phyloP scores from a whole-genome alignment of 2,329 filamentous ascomycete species.

The Botryotinia calthae region DNA sequence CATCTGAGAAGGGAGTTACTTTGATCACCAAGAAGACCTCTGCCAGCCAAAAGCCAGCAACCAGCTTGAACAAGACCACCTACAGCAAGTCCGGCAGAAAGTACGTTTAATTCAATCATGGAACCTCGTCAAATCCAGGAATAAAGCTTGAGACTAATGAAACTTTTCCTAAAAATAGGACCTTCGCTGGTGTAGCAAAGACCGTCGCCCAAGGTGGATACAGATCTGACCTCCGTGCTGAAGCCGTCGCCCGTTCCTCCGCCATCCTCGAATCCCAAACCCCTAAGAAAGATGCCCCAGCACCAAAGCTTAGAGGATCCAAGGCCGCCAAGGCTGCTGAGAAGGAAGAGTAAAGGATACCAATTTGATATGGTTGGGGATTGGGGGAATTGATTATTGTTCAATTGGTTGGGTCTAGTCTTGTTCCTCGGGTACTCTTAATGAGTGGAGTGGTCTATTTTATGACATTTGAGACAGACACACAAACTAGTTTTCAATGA shows the following conservation, averaged over 20 bases:
- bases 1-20: conserved; percentile 72
- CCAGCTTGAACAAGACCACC: conserved; percentile 61
- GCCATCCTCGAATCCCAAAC: conserved; percentile 79
- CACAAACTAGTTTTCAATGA: conserved; percentile 12
- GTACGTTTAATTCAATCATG: conserved; percentile 50
- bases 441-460: conserved; percentile 16
- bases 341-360: conserved; percentile 42
- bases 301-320: conserved; percentile 73
- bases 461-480: conserved; percentile 12
- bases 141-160: neutral
- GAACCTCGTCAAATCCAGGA: neutral
- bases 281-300: conserved; percentile 71
- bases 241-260: conserved; percentile 81
- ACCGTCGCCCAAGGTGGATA: conserved; percentile 80
- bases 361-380: conserved; percentile 29
- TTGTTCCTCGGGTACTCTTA: conserved; percentile 11
- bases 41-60: conserved; percentile 69
- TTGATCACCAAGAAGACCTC: conserved; percentile 82
- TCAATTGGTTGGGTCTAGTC: conserved; percentile 26
- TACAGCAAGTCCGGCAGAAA: conserved; percentile 77
- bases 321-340: conserved; percentile 72
- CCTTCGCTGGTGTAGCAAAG: conserved; percentile 85
- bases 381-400: conserved; percentile 20
- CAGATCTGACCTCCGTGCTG: conserved; percentile 72
- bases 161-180: conserved; percentile 49